Evolutionary conservation across 495 filamentous ascomycete species (phyloP).

Genomic region (Aspergillus homomorphus): DNA sequence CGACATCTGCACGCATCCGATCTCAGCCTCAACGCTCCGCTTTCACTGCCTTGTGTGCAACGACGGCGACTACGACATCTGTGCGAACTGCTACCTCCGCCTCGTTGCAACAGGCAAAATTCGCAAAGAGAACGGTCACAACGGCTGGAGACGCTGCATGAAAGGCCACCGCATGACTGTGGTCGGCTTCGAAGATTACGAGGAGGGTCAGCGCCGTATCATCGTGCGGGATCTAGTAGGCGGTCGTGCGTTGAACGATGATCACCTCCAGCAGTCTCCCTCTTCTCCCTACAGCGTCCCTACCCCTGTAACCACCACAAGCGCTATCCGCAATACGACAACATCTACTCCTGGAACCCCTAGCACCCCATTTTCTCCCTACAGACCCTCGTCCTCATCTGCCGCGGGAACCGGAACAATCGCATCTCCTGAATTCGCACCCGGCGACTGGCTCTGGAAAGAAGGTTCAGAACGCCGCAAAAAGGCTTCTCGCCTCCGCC

Average conservation of each 20-base stretch:
- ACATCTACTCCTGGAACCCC: background rate
- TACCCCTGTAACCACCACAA: background rate
- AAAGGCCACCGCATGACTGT: slow-evolving; percentile 81
- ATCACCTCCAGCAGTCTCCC: slow-evolving; percentile 34
- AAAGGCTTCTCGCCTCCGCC: slow-evolving; percentile 44
- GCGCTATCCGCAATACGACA: no score
- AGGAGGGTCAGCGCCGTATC: slow-evolving; percentile 54
- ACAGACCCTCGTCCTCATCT: background rate
- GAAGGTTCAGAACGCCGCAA: slow-evolving; percentile 47
- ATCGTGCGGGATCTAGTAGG: slow-evolving; percentile 69
- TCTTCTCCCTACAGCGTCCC: slow-evolving; percentile 17
- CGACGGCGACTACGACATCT: slow-evolving; percentile 80
- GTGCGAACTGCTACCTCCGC: slow-evolving; percentile 67
- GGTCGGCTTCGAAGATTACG: slow-evolving; percentile 64
- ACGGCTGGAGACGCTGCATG: slow-evolving; percentile 77
- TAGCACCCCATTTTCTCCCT: background rate
- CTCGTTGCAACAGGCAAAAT: slow-evolving; percentile 60
- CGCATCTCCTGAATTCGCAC: slow-evolving; percentile 27
- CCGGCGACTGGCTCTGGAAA: slow-evolving; percentile 50
- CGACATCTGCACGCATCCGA: slow-evolving; percentile 67
- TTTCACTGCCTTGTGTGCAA: slow-evolving; percentile 73
- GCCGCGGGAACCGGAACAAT: slow-evolving; percentile 6
- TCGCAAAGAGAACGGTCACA: slow-evolving; percentile 66
- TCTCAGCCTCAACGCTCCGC: slow-evolving; percentile 63
- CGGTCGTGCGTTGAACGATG: slow-evolving; percentile 58